phyloP scores from a whole-genome alignment of 768 basidiomycete species.

The Pulveroboletus ravenelii region DNA sequence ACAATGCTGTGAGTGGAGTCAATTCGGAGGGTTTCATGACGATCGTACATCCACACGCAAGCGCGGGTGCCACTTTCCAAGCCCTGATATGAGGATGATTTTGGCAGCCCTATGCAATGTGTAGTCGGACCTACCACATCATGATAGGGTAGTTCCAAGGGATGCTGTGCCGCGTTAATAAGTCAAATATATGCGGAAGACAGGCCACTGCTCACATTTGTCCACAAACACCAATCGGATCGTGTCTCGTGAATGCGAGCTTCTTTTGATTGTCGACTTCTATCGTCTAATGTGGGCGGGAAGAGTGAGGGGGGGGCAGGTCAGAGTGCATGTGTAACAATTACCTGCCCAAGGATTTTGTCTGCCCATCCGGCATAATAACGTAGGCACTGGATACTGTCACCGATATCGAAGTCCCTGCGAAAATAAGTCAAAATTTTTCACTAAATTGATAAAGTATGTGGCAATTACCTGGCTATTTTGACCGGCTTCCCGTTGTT shows the following conservation, averaged over 20 bases:
- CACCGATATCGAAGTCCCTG: slow-evolving; percentile 79
- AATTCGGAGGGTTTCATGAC: slow-evolving; percentile 94
- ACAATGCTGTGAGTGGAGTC: slow-evolving; percentile 78
- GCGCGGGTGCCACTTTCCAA: slow-evolving; percentile 92
- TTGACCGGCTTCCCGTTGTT: slow-evolving; percentile 92
- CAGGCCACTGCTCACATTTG: slow-evolving; percentile 61
- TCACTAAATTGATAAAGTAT: slow-evolving; percentile 28
- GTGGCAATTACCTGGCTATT: slow-evolving; percentile 41
- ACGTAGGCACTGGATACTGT: slow-evolving; percentile 70
- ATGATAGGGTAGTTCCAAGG: slow-evolving; percentile 93
- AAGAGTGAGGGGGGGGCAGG: slow-evolving; percentile 1
- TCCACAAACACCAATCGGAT: slow-evolving; percentile 91
- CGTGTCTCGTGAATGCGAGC: slow-evolving; percentile 80
- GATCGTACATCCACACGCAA: slow-evolving; percentile 88
- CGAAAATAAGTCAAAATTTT: not conserved
- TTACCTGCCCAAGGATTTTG: slow-evolving; percentile 84
- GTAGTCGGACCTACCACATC: slow-evolving; percentile 56
- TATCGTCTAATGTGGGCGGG: slow-evolving; percentile 46
- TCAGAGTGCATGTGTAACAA: slow-evolving; percentile 2
- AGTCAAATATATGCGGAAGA: slow-evolving; percentile 6
- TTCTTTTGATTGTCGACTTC: slow-evolving; percentile 79
- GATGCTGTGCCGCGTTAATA: slow-evolving; percentile 44
- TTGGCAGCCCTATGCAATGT: slow-evolving; percentile 1
- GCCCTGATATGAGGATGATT: slow-evolving; percentile 39
- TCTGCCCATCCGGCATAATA: slow-evolving; percentile 98